Conservation (phyloP, 2,329 filamentous ascomycete species). For the Alternaria angustiovoidea region DNA sequence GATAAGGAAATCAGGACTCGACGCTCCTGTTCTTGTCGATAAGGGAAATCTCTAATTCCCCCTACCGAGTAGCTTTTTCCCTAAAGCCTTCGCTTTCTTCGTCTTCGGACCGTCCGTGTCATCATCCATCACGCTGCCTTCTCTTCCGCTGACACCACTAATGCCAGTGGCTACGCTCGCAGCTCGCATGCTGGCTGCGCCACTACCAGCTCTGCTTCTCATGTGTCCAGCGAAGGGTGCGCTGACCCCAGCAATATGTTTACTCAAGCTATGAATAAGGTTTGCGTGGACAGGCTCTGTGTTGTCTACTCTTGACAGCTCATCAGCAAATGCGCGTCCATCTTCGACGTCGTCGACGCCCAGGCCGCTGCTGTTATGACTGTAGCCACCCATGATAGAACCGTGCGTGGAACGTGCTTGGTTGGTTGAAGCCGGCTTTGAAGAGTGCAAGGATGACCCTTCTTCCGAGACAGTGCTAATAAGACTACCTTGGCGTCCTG, state of each 20-base stretch:
- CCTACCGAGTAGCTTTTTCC: slow-evolving; percentile 26
- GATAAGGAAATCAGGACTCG: background rate
- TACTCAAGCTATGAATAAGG: slow-evolving; percentile 44
- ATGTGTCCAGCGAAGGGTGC: slow-evolving; percentile 37
- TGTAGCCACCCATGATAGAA: slow-evolving; percentile 33
- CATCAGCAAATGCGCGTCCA: slow-evolving; percentile 47
- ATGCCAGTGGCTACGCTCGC: slow-evolving; percentile 16
- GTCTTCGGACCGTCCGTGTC: slow-evolving; percentile 17
- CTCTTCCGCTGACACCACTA: slow-evolving; percentile 11
- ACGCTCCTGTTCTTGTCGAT: background rate
- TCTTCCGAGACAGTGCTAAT: slow-evolving; percentile 44
- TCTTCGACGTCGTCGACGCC: slow-evolving; percentile 37
- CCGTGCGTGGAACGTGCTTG: slow-evolving; percentile 33
- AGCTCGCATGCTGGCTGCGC: slow-evolving; percentile 21
- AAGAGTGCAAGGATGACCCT: slow-evolving; percentile 25
- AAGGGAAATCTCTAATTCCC: slow-evolving; percentile 9
- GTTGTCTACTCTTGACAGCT: slow-evolving; percentile 46
- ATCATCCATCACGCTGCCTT: background rate
- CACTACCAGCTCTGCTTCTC: slow-evolving; percentile 21
- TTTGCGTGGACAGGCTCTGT: slow-evolving; percentile 46
- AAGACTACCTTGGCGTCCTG: slow-evolving; percentile 39
- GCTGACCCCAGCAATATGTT: slow-evolving; percentile 42
- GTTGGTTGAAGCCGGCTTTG: slow-evolving; percentile 22
- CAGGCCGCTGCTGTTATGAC: slow-evolving; percentile 21
- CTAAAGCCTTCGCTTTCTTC: slow-evolving; percentile 26